A percentile compares a stretch with the other conserved stretches of the same genome.
These are phyloP conservation scores for Macrocybe gigantea DNA, from an alignment of 768 basidiomycete species.

Conservation along the genomic window DNA sequence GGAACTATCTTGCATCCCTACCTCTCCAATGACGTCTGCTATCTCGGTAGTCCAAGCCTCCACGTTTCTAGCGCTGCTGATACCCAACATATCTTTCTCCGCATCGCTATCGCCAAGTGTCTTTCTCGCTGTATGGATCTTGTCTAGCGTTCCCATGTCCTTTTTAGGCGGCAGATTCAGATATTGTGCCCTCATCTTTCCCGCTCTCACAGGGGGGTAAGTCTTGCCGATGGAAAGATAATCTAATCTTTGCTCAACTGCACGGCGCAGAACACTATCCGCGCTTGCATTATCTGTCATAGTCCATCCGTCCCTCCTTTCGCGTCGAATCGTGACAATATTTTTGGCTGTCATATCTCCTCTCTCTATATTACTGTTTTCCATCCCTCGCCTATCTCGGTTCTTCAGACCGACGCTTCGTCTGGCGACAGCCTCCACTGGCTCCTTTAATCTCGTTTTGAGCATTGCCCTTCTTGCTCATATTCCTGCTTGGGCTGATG, in stretches of 20 bases:
- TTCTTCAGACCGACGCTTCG: slow-evolving; percentile 45
- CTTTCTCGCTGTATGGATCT: slow-evolving; percentile 56
- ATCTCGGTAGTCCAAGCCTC: slow-evolving; percentile 43
- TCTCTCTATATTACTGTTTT: slow-evolving; percentile 32
- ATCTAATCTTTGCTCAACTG: slow-evolving; percentile 27
- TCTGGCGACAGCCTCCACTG: slow-evolving; percentile 44
- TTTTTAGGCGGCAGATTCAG: slow-evolving; percentile 51
- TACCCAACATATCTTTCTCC: slow-evolving; percentile 45
- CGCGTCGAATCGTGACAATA: slow-evolving; percentile 35
- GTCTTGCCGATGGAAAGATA: slow-evolving; percentile 33
- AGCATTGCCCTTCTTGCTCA: slow-evolving; percentile 49
- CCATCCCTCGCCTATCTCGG: slow-evolving; percentile 37
- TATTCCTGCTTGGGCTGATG: slow-evolving; percentile 50
- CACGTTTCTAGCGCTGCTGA: slow-evolving; percentile 54
- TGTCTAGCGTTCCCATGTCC: slow-evolving; percentile 42
- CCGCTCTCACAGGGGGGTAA: slow-evolving; percentile 52
- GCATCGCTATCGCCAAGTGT: slow-evolving; percentile 37
- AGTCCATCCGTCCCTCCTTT: slow-evolving; percentile 22
- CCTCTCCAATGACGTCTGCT: slow-evolving; percentile 1
- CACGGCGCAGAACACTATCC: slow-evolving; percentile 23
- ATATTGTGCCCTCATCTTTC: slow-evolving; percentile 40
- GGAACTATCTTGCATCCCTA: neutral
- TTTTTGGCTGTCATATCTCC: slow-evolving; percentile 33
- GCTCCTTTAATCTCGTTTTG: slow-evolving; percentile 50
- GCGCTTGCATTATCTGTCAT: slow-evolving; percentile 12